Conservation (phyloP, 345 rosid genomes). For the Eucalyptus brandiana region DNA sequence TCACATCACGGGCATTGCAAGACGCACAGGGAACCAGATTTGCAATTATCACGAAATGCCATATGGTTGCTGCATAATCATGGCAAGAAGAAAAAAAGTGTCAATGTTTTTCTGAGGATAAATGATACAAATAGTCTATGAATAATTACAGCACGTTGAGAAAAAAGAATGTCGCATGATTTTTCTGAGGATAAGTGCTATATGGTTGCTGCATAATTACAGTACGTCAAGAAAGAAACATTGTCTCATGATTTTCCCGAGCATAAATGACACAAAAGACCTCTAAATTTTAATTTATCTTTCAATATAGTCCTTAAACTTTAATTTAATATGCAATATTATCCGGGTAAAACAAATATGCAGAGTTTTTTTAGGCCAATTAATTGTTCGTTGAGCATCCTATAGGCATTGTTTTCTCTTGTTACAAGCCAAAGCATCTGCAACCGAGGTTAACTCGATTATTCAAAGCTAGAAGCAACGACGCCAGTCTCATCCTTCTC, state of each 20-base stretch:
- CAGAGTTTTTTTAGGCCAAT: neutral
- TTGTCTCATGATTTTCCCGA: neutral
- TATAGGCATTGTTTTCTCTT: neutral
- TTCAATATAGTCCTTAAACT: too few species aligned
- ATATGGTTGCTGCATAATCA: neutral
- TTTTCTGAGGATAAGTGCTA: too few species aligned
- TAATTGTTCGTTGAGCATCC: neutral
- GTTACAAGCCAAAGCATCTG: neutral
- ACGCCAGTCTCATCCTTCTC: neutral
- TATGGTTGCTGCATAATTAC: neutral
- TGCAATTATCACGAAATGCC: neutral
- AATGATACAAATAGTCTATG: neutral
- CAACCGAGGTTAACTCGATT: neutral
- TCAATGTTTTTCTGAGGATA: neutral
- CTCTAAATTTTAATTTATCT: too few species aligned
- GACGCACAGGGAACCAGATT: neutral
- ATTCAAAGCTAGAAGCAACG: neutral
- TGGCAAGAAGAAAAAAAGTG: neutral
- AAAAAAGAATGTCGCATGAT: too few species aligned
- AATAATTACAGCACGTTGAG: too few species aligned
- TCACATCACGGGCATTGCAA: neutral
- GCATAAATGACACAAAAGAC: too few species aligned
- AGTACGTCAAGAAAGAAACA: neutral
- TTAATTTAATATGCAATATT: too few species aligned
- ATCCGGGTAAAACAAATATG: slow-evolving; percentile 13